Evolutionary conservation across 176 grass and related monocot species (phyloP).

Genomic region (Zea luxurians): DNA sequence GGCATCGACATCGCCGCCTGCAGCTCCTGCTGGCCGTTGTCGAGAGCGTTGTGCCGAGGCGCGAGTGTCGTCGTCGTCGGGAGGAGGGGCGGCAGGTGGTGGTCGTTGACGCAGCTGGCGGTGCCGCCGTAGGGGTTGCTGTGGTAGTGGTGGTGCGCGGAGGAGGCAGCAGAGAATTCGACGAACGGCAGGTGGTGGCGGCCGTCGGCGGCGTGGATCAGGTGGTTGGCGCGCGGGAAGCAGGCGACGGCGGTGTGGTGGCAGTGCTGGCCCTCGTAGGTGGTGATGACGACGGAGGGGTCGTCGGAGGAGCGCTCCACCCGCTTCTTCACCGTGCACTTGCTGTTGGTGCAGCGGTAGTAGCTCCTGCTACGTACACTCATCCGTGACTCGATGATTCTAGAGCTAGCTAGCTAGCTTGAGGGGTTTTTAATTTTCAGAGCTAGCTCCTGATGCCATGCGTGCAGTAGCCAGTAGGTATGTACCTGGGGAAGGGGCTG

Average conservation of each 20-base stretch:
- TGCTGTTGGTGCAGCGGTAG: conserved; percentile 74
- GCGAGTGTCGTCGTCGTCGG: background rate
- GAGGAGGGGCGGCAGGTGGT: conserved; percentile 8
- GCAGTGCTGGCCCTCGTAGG: conserved; percentile 87
- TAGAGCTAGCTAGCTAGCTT: background rate
- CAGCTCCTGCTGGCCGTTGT: background rate
- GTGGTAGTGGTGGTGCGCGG: conserved; percentile 15
- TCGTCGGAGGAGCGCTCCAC: conserved; percentile 71
- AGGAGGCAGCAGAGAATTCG: background rate
- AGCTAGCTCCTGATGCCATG: too few relatives aligned
- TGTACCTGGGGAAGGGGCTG: conserved; percentile 72
- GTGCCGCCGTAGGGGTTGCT: background rate
- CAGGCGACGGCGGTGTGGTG: conserved; percentile 57
- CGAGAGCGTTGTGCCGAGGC: background rate
- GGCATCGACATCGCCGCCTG: background rate
- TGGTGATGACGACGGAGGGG: conserved; percentile 72
- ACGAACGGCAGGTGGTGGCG: background rate
- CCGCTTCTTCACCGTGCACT: conserved; percentile 80
- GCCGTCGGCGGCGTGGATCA: conserved; percentile 23
- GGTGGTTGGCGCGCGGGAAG: conserved; percentile 29
- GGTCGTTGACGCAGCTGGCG: background rate
- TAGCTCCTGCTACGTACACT: conserved; percentile 52
- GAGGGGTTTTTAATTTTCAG: too few relatives aligned
- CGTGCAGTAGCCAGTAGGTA: too few relatives aligned
- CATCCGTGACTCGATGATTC: background rate